phyloP scores from a whole-genome alignment of 2,329 filamentous ascomycete species.

The Apiospora kogelbergensis region DNA sequence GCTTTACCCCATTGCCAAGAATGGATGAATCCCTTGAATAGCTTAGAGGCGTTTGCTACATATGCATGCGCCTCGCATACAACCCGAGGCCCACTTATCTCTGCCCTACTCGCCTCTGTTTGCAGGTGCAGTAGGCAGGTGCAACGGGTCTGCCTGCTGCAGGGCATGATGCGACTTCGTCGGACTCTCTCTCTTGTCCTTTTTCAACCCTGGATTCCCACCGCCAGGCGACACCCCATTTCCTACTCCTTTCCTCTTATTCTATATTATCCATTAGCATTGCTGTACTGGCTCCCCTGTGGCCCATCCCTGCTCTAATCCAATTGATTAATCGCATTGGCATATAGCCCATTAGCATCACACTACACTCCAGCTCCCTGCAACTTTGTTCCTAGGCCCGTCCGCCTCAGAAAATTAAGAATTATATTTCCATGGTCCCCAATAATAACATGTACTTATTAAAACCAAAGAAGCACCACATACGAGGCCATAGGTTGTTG shows the following conservation, averaged over 20 bases:
- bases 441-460: background rate
- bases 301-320: background rate
- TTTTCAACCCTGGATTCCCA: background rate
- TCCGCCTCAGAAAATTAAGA: slow-evolving; percentile 1
- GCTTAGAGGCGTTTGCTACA: background rate
- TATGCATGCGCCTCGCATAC: too few relatives aligned
- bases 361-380: slow-evolving; percentile 2
- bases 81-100: background rate
- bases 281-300: background rate
- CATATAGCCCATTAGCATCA: background rate
- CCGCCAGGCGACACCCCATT: background rate
- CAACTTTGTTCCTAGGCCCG: background rate
- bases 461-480: background rate
- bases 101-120: background rate
- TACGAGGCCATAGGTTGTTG: background rate
- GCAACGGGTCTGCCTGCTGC: slow-evolving; percentile 1
- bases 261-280: background rate
- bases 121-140: slow-evolving; percentile 6
- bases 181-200: background rate
- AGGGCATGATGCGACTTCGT: background rate
- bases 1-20: too few relatives aligned
- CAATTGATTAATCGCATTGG: background rate
- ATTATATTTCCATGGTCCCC: background rate
- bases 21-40: too few relatives aligned
- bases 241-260: background rate